Base-by-base conservation (phyloP, 768 basidiomycete species). In the Suillus ampliporus region DNA sequence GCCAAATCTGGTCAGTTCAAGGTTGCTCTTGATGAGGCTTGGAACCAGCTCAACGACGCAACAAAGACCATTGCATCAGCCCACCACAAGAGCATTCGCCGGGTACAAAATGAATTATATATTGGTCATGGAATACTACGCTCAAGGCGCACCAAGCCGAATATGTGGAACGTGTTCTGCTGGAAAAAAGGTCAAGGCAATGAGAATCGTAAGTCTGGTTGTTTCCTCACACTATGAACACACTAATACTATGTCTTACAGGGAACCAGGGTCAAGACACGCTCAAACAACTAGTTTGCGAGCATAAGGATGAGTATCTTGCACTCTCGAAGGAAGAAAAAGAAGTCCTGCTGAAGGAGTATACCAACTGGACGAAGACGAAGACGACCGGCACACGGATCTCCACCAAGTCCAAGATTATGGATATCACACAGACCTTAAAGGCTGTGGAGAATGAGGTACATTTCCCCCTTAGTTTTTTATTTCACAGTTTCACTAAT, bases 401-500 rank as follows among this genome's bases (percentile, higher is more conserved):
- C 14, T 21, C 58, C 7, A 9, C 58, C 26, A 61, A 62, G 40
- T 65, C 53, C 7, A 60, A 61, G 53, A 47, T 64, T 35, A 64
- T 61, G 26, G 17, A 64, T 26, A 31, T 64, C n/a, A 54, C 57
- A 7, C 37, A 58, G 21, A 65, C 64, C 10, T 26, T 65, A 4
- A 65, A 62, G 37, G 52, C 31, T 1, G 35, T 65, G 13, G 40
- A 65, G 40, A 44, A 58, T n/a, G 41, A 65, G 50, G 64, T 62
- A 59, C 8, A 15, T 28, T 58, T 58, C 11, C n/a, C n/a, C n/a
- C n/a, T n/a, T n/a, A n/a, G n/a, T n/a, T n/a, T n/a, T n/a, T n/a
- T n/a, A n/a, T n/a, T n/a, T n/a, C n/a, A n/a, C n/a, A n/a, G n/a
- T n/a, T n/a, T n/a, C n/a, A n/a, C n/a, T n/a, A 43, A 43, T 1